Conservation (phyloP, 2,329 filamentous ascomycete genomes). For the Pestalotiopsis sp. region DNA sequence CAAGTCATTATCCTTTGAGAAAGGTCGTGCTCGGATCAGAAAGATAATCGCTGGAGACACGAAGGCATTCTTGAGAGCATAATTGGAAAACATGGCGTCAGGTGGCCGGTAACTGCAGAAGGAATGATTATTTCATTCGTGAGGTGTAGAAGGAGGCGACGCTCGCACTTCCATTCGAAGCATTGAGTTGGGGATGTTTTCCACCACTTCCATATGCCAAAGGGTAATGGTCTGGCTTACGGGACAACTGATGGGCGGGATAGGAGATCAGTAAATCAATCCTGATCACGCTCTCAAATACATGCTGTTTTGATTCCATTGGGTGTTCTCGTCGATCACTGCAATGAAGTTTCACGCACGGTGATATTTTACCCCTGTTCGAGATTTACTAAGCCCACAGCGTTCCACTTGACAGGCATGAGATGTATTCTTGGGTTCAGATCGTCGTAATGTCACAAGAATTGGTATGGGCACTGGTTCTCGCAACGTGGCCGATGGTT, state of each 20-base stretch:
- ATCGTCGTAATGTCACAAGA: too few species aligned
- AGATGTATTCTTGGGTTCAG: too few species aligned
- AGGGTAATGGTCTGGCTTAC: not conserved
- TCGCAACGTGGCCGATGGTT: too few species aligned
- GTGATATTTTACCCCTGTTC: not conserved
- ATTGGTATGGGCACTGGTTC: too few species aligned
- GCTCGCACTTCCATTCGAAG: not conserved
- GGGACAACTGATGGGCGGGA: not conserved
- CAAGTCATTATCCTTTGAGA: not conserved
- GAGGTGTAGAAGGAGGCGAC: not conserved
- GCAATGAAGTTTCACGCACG: not conserved
- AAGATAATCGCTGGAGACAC: not conserved
- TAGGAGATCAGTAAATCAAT: not conserved
- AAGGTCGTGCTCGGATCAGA: not conserved
- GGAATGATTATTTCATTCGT: not conserved
- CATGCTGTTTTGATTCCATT: not conserved
- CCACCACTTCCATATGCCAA: not conserved
- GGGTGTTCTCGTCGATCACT: not conserved
- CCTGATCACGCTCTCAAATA: not conserved
- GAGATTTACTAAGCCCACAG: slow-evolving; percentile 14
- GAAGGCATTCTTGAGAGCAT: not conserved
- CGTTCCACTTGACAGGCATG: too few species aligned
- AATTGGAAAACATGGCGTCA: not conserved
- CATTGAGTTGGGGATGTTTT: not conserved
- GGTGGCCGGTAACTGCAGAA: not conserved